Base-by-base conservation (phyloP, 192 early-diverging fungal species). In the Coemansia sp. region DNA sequence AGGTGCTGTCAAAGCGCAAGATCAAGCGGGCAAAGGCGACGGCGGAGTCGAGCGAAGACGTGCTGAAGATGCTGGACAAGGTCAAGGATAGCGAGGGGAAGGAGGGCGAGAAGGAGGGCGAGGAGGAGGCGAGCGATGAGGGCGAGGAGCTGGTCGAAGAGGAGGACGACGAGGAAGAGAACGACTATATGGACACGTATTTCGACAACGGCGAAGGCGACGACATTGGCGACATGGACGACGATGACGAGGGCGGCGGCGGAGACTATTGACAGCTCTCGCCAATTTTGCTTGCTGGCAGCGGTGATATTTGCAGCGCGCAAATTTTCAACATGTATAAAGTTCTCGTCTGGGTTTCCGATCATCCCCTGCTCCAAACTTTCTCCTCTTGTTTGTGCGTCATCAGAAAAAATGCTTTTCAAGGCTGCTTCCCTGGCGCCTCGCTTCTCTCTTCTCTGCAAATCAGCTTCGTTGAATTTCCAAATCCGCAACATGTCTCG, bases 181-280 rank as follows among this genome's bases (percentile, higher is more conserved):
- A 78, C 39, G 75, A 78, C 19, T 78, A 78, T 39, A 52, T 71
- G 57, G 69, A 70, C 21, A 47, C 75, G 41, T 78, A 78, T 67
- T 78, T 78, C 65, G 69, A 78, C 17, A 78, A 78, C 21, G 75
- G 75, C 20, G 75, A 78, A 19, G 75, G 58, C 6, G 75, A 78
- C 45, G 75, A 78, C 38, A 31, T 71, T n/a, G 75, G 61, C 44
- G 75, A 71, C 17, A 41, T 59, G 10, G 75, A 78, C 44, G 75
- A 78, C 17, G 75, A 29, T 8, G 28, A 29, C 28, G 28, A 29
- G 28, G 28, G 28, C 28, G 8, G 28, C 28, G 28, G 28, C 28
- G n/a, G n/a, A n/a, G 28, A 29, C 28, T 29, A 29, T 8, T 29
- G 28, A 8, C 28, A 29, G 28, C 28, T 8, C 8, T 29, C n/a